phyloP scores from a whole-genome alignment of 2,329 filamentous ascomycete species.

The Botrytis sinoallii region DNA sequence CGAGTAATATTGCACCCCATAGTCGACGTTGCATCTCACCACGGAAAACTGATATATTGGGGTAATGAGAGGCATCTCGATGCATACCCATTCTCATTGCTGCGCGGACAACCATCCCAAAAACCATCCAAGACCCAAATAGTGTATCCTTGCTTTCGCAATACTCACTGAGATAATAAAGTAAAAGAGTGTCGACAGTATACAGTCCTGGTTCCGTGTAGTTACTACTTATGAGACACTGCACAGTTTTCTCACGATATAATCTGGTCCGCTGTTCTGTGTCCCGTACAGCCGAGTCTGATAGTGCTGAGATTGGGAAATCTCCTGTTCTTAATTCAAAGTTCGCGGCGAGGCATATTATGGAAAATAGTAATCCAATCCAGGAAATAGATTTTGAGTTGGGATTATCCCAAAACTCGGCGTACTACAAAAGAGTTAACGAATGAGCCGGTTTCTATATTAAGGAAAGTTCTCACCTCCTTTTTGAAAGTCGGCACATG shows the following conservation, averaged over 20 bases:
- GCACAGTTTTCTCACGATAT: constrained; percentile 50
- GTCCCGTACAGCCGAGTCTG: constrained; percentile 44
- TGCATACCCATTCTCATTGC: constrained; percentile 58
- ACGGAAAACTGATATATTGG: constrained; percentile 50
- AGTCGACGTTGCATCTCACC: constrained; percentile 61
- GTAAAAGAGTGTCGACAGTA: constrained; percentile 50
- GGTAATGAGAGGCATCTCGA: constrained; percentile 50
- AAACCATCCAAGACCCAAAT: constrained; percentile 53
- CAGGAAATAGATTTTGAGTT: constrained; percentile 44
- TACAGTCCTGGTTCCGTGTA: constrained; percentile 49
- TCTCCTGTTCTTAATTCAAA: constrained; percentile 18
- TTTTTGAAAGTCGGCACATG: constrained; percentile 52
- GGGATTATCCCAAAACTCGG: constrained; percentile 35
- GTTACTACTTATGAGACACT: constrained; percentile 50
- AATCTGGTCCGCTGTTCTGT: constrained; percentile 45
- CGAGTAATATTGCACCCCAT: constrained; percentile 53
- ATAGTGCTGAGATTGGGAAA: constrained; percentile 37
- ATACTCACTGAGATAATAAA: constrained; percentile 53
- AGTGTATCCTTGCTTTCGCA: constrained; percentile 49
- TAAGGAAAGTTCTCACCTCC: constrained; percentile 34
- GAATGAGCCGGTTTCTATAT: neutral
- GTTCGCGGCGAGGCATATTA: constrained; percentile 19
- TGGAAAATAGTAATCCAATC: constrained; percentile 48
- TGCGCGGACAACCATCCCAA: constrained; percentile 49
- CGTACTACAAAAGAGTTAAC: constrained; percentile 30